Evolutionary conservation across 495 filamentous ascomycete genomes (phyloP).

Genomic region (Talaromyces adpressus): DNA sequence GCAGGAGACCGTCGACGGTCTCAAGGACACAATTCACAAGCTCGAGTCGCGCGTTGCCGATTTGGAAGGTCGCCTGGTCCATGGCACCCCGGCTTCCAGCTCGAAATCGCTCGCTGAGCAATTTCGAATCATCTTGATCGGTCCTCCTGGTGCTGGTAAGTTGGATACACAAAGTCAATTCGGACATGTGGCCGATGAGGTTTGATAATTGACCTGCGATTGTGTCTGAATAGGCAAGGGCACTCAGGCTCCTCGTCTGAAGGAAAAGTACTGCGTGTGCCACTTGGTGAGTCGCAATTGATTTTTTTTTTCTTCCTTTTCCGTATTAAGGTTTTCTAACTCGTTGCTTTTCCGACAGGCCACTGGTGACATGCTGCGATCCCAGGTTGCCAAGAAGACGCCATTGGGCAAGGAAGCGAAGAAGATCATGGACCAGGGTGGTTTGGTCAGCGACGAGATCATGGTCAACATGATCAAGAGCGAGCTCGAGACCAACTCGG

Average conservation of each 20-base stretch:
- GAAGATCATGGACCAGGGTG: constrained; percentile 99
- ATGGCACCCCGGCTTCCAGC: constrained; percentile 41
- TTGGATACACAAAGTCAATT: background rate
- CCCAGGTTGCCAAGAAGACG: constrained; percentile 98
- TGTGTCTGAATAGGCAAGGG: constrained; percentile 71
- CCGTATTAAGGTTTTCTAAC: constrained; percentile 7
- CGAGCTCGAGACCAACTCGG: constrained; percentile 85
- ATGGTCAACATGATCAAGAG: constrained; percentile 99
- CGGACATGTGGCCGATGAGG: constrained; percentile 1
- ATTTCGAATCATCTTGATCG: constrained; percentile 95
- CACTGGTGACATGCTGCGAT: constrained; percentile 98
- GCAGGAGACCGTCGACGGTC: constrained; percentile 63
- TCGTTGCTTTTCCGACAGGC: constrained; percentile 49
- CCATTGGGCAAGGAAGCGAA: constrained; percentile 90
- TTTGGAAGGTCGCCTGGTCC: constrained; percentile 58
- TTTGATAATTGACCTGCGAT: constrained; percentile 12
- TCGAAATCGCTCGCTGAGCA: constrained; percentile 45
- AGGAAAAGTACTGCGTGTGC: constrained; percentile 93
- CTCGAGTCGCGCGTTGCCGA: constrained; percentile 78
- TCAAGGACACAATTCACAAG: constrained; percentile 71
- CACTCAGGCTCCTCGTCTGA: constrained; percentile 95
- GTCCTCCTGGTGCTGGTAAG: constrained; percentile 91
- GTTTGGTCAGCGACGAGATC: constrained; percentile 97
- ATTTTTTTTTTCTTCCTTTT: constrained; percentile 4
- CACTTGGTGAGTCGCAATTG: constrained; percentile 66